Evolutionary conservation across 2,329 filamentous ascomycete genomes (phyloP).

Genomic region (Phialemoniopsis sp.): DNA sequence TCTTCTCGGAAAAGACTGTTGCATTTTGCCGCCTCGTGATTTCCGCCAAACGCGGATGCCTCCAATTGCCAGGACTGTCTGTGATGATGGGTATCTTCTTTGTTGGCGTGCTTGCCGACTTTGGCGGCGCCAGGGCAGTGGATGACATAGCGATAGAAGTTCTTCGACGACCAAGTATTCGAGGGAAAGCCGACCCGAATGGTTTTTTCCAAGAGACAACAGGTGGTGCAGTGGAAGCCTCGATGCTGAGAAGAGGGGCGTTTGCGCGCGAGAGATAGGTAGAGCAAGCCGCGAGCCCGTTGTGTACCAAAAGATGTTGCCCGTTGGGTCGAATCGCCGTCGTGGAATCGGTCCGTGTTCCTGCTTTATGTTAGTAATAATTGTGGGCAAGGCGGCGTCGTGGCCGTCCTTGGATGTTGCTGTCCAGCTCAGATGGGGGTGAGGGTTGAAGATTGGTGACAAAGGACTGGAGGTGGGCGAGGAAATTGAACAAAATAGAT

Average conservation of each 20-base stretch:
- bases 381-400: slow-evolving; percentile 21
- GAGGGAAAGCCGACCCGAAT: no score
- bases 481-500: no score
- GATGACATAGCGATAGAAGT: slow-evolving; percentile 3
- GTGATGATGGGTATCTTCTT: slow-evolving; percentile 14
- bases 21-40: slow-evolving; percentile 78
- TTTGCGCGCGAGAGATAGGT: slow-evolving; percentile 10
- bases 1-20: slow-evolving; percentile 73
- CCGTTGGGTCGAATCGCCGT: neutral
- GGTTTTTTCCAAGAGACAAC: slow-evolving; percentile 1
- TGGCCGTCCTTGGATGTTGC: slow-evolving; percentile 9
- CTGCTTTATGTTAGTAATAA: slow-evolving; percentile 17
- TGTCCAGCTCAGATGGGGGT: no score
- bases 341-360: slow-evolving; percentile 1
- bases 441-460: no score
- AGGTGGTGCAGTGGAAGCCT: slow-evolving; percentile 19
- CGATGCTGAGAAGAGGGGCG: no score
- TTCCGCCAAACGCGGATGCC: slow-evolving; percentile 83
- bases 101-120: slow-evolving; percentile 3
- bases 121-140: neutral
- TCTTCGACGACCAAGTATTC: no score
- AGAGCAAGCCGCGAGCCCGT: slow-evolving; percentile 9
- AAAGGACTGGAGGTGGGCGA: no score
- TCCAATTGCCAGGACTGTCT: slow-evolving; percentile 77
- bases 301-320: slow-evolving; percentile 23